Evolutionary conservation across 2,329 filamentous ascomycete genomes (phyloP).

Genomic region (Mycogone perniciosa): DNA sequence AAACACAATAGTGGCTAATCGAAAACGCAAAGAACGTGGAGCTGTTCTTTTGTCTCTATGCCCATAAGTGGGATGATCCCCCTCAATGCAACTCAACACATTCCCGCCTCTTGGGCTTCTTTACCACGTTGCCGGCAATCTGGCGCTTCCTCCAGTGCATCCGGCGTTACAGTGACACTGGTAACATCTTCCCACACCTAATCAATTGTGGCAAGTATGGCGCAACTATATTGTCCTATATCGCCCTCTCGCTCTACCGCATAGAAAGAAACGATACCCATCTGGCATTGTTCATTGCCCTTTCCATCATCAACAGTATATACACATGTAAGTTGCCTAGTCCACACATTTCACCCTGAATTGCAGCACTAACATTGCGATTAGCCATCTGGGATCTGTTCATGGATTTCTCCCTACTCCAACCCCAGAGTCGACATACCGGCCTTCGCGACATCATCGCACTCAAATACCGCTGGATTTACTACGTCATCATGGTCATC

Average conservation of each 20-base stretch:
- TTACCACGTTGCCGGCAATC: constrained; percentile 74
- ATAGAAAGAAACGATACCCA: constrained; percentile 53
- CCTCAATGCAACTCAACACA: constrained; percentile 76
- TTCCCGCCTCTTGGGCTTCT: constrained; percentile 79
- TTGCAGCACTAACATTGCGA: not conserved
- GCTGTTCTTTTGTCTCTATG: constrained; percentile 91
- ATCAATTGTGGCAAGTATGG: constrained; percentile 89
- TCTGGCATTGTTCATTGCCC: constrained; percentile 69
- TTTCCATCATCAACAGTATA: constrained; percentile 73
- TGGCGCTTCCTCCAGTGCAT: constrained; percentile 90
- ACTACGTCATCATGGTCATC: constrained; percentile 77
- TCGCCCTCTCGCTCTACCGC: constrained; percentile 76
- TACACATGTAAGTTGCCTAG: constrained; percentile 61
- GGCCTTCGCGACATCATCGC: constrained; percentile 72
- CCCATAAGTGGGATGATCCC: constrained; percentile 67
- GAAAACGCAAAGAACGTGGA: constrained; percentile 65
- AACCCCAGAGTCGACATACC: constrained; percentile 61
- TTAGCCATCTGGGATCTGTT: constrained; percentile 82
- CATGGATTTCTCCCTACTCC: constrained; percentile 94
- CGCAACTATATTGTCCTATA: constrained; percentile 74
- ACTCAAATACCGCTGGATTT: constrained; percentile 72
- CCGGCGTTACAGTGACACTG: constrained; percentile 80
- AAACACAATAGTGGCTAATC: not conserved
- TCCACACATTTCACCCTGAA: not conserved
- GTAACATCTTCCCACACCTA: constrained; percentile 84